phyloP scores from a whole-genome alignment of 2,329 filamentous ascomycete genomes.

The Aspergillus arachidicola region DNA sequence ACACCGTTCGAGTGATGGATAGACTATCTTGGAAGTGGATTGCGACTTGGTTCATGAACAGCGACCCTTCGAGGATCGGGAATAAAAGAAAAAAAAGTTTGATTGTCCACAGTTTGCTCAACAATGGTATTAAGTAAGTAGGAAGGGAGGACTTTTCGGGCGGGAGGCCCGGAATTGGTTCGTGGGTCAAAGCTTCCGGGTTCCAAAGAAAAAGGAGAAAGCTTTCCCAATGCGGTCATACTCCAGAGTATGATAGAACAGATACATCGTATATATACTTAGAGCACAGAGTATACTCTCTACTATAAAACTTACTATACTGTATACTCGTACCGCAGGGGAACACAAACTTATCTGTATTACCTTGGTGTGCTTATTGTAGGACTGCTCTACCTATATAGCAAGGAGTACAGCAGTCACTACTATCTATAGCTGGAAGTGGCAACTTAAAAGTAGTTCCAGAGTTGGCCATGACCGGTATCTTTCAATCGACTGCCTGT shows the following conservation, averaged over 20 bases:
- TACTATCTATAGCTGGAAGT: too few relatives aligned
- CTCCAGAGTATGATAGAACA: background rate
- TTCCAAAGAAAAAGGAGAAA: background rate
- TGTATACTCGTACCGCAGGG: too few relatives aligned
- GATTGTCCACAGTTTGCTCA: background rate
- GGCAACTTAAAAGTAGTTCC: too few relatives aligned
- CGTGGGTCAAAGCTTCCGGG: background rate
- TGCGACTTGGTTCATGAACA: background rate
- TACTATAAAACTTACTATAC: too few relatives aligned
- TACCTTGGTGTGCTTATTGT: too few relatives aligned
- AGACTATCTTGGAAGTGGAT: background rate
- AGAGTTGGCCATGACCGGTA: too few relatives aligned
- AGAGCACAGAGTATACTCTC: too few relatives aligned
- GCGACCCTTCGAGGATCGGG: background rate
- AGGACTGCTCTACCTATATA: too few relatives aligned
- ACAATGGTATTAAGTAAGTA: background rate
- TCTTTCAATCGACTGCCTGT: background rate
- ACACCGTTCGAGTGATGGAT: background rate
- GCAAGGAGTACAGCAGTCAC: too few relatives aligned
- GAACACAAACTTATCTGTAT: too few relatives aligned
- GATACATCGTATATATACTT: too few relatives aligned
- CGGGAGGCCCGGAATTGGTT: background rate
- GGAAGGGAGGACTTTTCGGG: background rate
- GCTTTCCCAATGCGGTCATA: background rate
- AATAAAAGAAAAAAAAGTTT: background rate